These are phyloP conservation scores for Coniosporium tulheliwenetii DNA, from an alignment of 2,329 filamentous ascomycete species.

Conservation along the genomic window DNA sequence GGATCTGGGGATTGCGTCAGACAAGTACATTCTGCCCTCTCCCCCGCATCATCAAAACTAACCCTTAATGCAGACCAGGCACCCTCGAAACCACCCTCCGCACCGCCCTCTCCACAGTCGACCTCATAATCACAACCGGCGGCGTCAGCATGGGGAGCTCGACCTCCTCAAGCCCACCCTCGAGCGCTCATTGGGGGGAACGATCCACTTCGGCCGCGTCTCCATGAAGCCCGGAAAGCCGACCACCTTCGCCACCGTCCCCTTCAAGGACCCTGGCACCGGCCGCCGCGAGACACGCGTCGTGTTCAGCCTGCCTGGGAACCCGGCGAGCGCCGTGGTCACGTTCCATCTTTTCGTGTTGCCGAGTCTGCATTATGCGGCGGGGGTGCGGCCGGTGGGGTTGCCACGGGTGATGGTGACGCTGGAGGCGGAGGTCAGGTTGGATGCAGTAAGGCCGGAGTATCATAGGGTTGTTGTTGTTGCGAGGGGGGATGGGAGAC, in stretches of 20 bases:
- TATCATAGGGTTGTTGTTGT: conserved; percentile 76
- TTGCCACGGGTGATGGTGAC: conserved; percentile 57
- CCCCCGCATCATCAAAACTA: neutral
- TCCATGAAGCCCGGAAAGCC: conserved; percentile 98
- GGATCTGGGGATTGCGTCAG: conserved; percentile 73
- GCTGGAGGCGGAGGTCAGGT: conserved; percentile 54
- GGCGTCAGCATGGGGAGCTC: conserved; percentile 97
- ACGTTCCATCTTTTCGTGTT: conserved; percentile 91
- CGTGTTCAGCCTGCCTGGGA: conserved; percentile 84
- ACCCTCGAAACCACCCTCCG: conserved; percentile 65
- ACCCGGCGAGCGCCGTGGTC: conserved; percentile 83
- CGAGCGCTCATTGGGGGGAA: conserved; percentile 75
- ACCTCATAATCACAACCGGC: conserved; percentile 80
- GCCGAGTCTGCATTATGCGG: conserved; percentile 64
- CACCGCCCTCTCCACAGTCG: conserved; percentile 54
- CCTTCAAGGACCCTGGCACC: conserved; percentile 38
- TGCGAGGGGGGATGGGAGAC: conserved; percentile 44
- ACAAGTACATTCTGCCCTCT: conserved; percentile 31
- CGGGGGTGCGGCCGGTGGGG: conserved; percentile 52
- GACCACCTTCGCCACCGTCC: conserved; percentile 86
- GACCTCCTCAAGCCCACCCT: conserved; percentile 94
- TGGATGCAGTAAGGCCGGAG: conserved; percentile 66
- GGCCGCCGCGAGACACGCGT: conserved; percentile 48
- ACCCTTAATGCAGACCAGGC: conserved; percentile 32
- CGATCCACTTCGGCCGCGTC: conserved; percentile 90